These are phyloP conservation scores for Halenospora varia DNA, from an alignment of 495 filamentous ascomycete genomes.

Conservation along the genomic window DNA sequence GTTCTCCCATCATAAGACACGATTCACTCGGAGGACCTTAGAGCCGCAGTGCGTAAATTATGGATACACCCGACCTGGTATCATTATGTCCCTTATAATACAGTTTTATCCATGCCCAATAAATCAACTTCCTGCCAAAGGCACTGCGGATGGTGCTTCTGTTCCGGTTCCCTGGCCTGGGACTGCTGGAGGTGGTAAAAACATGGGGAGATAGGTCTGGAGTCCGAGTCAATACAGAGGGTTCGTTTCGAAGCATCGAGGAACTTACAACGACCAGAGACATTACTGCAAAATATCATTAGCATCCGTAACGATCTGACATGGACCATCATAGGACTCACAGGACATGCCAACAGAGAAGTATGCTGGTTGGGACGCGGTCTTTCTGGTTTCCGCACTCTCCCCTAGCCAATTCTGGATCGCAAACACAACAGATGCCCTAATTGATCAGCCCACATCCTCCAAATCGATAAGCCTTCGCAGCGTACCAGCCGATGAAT, in stretches of 20 bases:
- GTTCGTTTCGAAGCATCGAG: slow-evolving; percentile 35
- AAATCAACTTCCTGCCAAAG: slow-evolving; percentile 1
- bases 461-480: background rate
- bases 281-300: slow-evolving; percentile 56
- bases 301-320: slow-evolving; percentile 13
- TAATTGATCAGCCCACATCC: slow-evolving; percentile 30
- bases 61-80: background rate
- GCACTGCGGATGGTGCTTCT: slow-evolving; percentile 16
- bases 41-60: background rate
- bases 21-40: too few species aligned
- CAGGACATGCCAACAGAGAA: slow-evolving; percentile 82
- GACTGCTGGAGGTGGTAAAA: slow-evolving; percentile 58
- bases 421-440: slow-evolving; percentile 80
- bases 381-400: slow-evolving; percentile 68
- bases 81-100: slow-evolving; percentile 2
- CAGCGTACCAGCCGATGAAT: slow-evolving; percentile 77
- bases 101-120: slow-evolving; percentile 4
- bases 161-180: slow-evolving; percentile 24
- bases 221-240: background rate
- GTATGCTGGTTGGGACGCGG: slow-evolving; percentile 67
- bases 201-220: slow-evolving; percentile 74
- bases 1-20: too few species aligned
- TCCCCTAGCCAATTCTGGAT: slow-evolving; percentile 85
- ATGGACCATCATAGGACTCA: slow-evolving; percentile 41
- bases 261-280: slow-evolving; percentile 55